phyloP scores from a whole-genome alignment of 1,284 basidiomycete genomes.

The Xanthoconium separans region DNA sequence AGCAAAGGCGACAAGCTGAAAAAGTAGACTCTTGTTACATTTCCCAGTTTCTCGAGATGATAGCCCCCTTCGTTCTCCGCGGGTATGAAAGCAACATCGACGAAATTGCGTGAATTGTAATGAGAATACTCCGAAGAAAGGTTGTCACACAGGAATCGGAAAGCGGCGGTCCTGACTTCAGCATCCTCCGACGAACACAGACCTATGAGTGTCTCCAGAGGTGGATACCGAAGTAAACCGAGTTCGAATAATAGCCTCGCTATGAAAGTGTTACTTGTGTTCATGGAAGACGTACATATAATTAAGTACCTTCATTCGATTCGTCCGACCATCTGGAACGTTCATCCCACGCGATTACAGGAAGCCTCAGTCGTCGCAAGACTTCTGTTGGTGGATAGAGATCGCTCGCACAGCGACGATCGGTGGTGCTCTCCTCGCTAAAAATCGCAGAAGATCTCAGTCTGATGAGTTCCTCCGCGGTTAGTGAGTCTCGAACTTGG shows the following conservation, averaged over 20 bases:
- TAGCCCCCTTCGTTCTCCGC: neutral
- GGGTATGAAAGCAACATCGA: neutral
- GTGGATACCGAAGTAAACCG: neutral
- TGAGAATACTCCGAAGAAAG: neutral
- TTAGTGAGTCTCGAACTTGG: slow-evolving; percentile 70
- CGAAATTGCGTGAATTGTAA: neutral
- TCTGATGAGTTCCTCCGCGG: slow-evolving; percentile 62
- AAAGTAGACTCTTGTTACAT: too few species aligned
- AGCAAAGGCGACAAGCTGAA: neutral
- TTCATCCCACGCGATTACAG: neutral
- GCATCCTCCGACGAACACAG: neutral
- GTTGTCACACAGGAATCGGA: neutral
- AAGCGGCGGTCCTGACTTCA: neutral
- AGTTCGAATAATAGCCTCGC: neutral
- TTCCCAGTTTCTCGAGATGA: neutral
- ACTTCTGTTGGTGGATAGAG: neutral
- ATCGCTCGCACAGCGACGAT: neutral
- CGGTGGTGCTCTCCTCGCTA: too few species aligned
- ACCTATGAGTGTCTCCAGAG: neutral
- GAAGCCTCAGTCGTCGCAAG: neutral
- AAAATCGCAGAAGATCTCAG: slow-evolving; percentile 45
- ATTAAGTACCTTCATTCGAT: neutral
- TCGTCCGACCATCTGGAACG: neutral
- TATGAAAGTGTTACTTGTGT: neutral
- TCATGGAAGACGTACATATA: neutral